Conservation (phyloP, 768 basidiomycete genomes). For the Leccinum subtestaceum region DNA sequence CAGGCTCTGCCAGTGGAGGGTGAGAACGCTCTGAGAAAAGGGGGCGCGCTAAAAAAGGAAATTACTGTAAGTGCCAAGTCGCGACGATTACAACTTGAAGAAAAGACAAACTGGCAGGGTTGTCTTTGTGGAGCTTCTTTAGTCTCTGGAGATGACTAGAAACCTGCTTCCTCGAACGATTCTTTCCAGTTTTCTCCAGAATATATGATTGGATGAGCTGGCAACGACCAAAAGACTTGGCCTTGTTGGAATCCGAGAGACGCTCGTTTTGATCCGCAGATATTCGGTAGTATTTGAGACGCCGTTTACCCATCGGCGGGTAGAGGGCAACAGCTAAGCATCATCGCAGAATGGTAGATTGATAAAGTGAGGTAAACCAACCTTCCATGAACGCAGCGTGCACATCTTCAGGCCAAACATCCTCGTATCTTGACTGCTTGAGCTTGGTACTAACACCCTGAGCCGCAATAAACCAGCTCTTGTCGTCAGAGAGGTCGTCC, state of each 20-base stretch:
- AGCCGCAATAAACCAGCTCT: not conserved
- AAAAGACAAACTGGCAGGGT: conserved; percentile 31
- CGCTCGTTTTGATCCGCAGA: conserved; percentile 15
- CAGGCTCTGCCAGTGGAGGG: conserved; percentile 3
- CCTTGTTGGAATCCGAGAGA: conserved; percentile 5
- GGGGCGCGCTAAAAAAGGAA: conserved; percentile 16
- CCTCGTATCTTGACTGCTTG: conserved; percentile 34
- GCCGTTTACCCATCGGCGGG: conserved; percentile 37
- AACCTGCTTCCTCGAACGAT: conserved; percentile 38
- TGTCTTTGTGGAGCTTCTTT: conserved; percentile 34
- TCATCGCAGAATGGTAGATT: conserved; percentile 9
- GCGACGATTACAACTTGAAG: not conserved
- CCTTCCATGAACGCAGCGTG: conserved; percentile 38
- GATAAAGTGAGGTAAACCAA: conserved; percentile 7
- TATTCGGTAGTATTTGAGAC: conserved; percentile 32
- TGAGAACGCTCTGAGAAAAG: conserved; percentile 27
- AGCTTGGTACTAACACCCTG: conserved; percentile 10
- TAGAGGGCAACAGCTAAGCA: conserved; percentile 29
- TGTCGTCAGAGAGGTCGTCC: conserved; percentile 10
- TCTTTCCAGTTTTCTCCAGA: conserved; percentile 37
- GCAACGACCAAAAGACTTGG: conserved; percentile 38
- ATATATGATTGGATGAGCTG: conserved; percentile 40
- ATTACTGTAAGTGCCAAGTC: not conserved
- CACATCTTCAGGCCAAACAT: conserved; percentile 35
- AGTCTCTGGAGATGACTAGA: conserved; percentile 40